Conservation (phyloP, 2,329 filamentous ascomycete genomes). For the Neonectria faginata region DNA sequence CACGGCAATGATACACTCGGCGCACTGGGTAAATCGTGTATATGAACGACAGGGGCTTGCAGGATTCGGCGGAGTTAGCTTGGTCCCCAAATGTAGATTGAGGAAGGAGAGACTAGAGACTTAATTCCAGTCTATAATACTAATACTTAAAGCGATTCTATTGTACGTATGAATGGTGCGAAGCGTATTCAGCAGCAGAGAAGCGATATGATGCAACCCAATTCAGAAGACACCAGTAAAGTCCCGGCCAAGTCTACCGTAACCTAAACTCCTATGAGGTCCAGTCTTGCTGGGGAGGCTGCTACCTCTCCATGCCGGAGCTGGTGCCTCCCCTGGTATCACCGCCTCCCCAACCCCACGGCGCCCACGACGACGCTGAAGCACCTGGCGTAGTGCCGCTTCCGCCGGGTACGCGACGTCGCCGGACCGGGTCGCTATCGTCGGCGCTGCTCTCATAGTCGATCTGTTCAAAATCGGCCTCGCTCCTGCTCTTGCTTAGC, state of each 20-base stretch:
- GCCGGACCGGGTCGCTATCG: conserved; percentile 57
- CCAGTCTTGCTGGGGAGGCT: conserved; percentile 35
- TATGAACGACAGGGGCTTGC: conserved; percentile 6
- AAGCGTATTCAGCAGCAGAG: neutral
- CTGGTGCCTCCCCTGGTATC: conserved; percentile 42
- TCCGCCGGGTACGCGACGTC: conserved; percentile 45
- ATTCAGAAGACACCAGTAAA: conserved; percentile 1
- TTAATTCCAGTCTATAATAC: conserved; percentile 24
- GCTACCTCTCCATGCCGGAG: conserved; percentile 56
- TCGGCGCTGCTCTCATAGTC: conserved; percentile 77
- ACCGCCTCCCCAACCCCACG: conserved; percentile 59
- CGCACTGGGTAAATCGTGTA: conserved; percentile 13
- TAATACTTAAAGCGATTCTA: conserved; percentile 9
- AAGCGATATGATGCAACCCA: conserved; percentile 3
- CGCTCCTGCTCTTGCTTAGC: conserved; percentile 84
- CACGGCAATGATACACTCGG: conserved; percentile 7
- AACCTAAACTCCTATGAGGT: conserved; percentile 47
- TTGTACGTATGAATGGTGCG: conserved; percentile 4
- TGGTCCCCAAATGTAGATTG: conserved; percentile 7
- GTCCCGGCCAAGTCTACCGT: conserved; percentile 32
- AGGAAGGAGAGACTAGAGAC: conserved; percentile 9
- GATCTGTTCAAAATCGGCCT: conserved; percentile 90
- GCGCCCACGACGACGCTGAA: conserved; percentile 58
- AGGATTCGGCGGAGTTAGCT: conserved; percentile 16
- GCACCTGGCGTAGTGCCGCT: conserved; percentile 46